These are phyloP conservation scores for Aspergillus felis DNA, from an alignment of 2,329 filamentous ascomycete genomes.

Conservation along the genomic window DNA sequence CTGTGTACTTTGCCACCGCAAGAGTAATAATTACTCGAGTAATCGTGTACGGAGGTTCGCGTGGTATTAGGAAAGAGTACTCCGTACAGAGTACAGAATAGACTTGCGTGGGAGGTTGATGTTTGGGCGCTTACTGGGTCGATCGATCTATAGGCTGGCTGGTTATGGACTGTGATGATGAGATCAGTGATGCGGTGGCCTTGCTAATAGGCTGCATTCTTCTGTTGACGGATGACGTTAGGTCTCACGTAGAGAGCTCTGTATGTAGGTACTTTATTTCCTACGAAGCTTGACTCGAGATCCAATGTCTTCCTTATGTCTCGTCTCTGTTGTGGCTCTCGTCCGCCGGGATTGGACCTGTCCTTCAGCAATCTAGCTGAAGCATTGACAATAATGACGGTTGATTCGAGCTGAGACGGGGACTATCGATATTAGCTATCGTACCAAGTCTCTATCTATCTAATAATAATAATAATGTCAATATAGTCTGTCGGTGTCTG, in stretches of 20 bases:
- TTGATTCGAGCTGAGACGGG: neutral
- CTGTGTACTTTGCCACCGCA: neutral
- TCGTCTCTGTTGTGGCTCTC: too few species aligned
- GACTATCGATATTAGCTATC: neutral
- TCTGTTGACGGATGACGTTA: neutral
- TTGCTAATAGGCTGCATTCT: neutral
- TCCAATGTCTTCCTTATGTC: neutral
- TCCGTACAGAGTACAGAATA: neutral
- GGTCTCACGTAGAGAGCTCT: neutral
- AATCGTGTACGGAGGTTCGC: too few species aligned
- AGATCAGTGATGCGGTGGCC: neutral
- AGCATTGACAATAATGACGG: neutral
- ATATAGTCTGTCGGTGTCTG: neutral
- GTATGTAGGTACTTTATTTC: neutral
- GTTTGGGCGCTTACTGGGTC: neutral
- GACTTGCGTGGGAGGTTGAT: neutral
- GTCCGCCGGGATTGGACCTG: neutral
- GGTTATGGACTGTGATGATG: too few species aligned
- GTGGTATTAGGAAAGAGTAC: too few species aligned
- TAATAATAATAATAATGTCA: neutral
- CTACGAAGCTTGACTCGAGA: neutral
- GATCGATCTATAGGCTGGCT: neutral
- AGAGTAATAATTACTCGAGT: neutral
- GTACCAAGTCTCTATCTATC: too few species aligned
- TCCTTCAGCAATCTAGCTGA: neutral